A percentile compares a stretch with the other conserved stretches of the same genome.
phyloP scores from a whole-genome alignment of 2,329 filamentous ascomycete genomes.

The Curvularia eragrostidis region DNA sequence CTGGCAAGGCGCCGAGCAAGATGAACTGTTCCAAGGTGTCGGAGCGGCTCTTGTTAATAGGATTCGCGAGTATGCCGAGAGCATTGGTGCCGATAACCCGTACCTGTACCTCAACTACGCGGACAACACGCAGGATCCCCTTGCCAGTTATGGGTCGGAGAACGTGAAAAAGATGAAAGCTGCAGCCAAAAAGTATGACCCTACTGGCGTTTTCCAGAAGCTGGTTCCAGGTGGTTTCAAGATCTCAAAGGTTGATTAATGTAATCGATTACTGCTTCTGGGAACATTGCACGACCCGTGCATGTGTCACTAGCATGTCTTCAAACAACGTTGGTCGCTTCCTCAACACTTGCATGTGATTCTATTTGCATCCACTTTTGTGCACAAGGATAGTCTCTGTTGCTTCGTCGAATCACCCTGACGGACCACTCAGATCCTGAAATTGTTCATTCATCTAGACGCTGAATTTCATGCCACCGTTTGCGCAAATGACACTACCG shows the following conservation, averaged over 20 bases:
- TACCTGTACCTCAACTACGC: conserved; percentile 48
- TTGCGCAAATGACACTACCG: conserved; percentile 79
- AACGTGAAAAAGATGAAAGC: conserved; percentile 31
- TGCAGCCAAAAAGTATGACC: conserved; percentile 31
- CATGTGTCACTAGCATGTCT: no score
- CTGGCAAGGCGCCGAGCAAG: conserved; percentile 31
- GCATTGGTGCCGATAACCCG: conserved; percentile 31
- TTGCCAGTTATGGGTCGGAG: conserved; percentile 30
- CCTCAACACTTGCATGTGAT: no score
- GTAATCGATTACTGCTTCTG: not conserved
- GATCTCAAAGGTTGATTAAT: conserved; percentile 25
- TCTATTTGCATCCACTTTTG: no score
- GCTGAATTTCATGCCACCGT: conserved; percentile 70
- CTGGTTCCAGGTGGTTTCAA: conserved; percentile 40
- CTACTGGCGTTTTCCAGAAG: conserved; percentile 33
- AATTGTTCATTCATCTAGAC: conserved; percentile 17
- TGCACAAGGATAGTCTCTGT: not conserved
- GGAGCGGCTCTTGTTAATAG: conserved; percentile 25
- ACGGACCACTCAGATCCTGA: not conserved
- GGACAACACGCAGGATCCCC: conserved; percentile 27
- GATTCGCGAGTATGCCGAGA: conserved; percentile 26
- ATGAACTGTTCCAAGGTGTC: conserved; percentile 27
- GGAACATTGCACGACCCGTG: no score
- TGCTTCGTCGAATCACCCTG: not conserved
- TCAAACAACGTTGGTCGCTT: no score